Conservation (phyloP, 495 filamentous ascomycete species). For the Evansstolkia leycettana region DNA sequence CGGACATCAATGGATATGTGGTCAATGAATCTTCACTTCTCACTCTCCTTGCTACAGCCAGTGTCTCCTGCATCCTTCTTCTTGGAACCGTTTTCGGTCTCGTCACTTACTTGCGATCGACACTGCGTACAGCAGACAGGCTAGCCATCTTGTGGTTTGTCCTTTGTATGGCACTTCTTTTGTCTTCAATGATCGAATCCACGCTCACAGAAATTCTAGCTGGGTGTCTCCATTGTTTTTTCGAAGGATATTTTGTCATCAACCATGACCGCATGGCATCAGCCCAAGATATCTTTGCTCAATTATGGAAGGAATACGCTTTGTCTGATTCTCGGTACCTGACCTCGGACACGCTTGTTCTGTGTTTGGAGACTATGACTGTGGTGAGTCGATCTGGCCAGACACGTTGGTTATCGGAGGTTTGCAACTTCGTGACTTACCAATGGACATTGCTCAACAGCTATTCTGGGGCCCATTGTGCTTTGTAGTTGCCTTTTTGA, state of each 20-base stretch:
- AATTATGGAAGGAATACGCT: constrained; percentile 85
- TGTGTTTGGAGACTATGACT: constrained; percentile 77
- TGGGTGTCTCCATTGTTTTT: constrained; percentile 61
- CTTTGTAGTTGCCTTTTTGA: constrained; percentile 49
- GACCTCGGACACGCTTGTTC: constrained; percentile 64
- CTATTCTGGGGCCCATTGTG: constrained; percentile 73
- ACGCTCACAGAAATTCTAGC: constrained; percentile 23
- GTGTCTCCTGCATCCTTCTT: constrained; percentile 34
- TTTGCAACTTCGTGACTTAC: not conserved
- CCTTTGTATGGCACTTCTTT: constrained; percentile 33
- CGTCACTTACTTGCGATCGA: constrained; percentile 33
- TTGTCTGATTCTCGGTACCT: constrained; percentile 75
- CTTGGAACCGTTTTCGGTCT: constrained; percentile 37
- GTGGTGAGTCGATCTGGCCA: constrained; percentile 39
- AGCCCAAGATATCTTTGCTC: constrained; percentile 53
- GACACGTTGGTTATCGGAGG: not conserved
- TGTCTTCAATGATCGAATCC: not conserved
- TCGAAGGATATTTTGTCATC: constrained; percentile 74
- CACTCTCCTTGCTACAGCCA: constrained; percentile 41
- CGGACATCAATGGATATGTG: constrained; percentile 46
- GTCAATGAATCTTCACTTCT: constrained; percentile 45
- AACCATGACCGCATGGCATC: constrained; percentile 50
- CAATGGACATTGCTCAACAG: constrained; percentile 27
- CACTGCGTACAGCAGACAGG: constrained; percentile 36
- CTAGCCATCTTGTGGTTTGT: constrained; percentile 56